Evolutionary conservation across 2,329 filamentous ascomycete species (phyloP).

Genomic region (Phaeosphaeria sp.): DNA sequence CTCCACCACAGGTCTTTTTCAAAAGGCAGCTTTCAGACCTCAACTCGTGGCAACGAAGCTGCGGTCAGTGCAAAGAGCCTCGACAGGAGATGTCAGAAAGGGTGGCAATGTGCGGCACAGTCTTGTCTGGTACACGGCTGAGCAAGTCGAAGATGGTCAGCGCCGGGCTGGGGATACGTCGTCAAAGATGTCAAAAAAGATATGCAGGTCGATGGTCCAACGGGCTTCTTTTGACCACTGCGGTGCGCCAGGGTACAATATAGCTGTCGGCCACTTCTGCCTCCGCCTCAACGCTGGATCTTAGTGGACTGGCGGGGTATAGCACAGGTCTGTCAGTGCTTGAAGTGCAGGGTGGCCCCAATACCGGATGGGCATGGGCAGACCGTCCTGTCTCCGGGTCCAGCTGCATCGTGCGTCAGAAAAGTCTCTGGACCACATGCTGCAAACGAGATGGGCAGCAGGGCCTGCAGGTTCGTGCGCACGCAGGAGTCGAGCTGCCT

Average conservation of each 20-base stretch:
- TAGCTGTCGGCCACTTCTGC: slow-evolving; percentile 41
- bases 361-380: slow-evolving; percentile 41
- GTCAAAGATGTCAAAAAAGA: slow-evolving; percentile 32
- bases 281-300: slow-evolving; percentile 35
- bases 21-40: slow-evolving; percentile 21
- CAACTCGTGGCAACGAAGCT: slow-evolving; percentile 16
- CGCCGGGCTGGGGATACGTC: slow-evolving; percentile 37
- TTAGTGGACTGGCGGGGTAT: slow-evolving; percentile 46
- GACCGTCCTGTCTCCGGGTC: slow-evolving; percentile 38
- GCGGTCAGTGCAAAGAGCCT: slow-evolving; percentile 1
- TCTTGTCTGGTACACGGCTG: slow-evolving; percentile 4
- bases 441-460: slow-evolving; percentile 44
- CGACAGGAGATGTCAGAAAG: slow-evolving; percentile 1
- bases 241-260: slow-evolving; percentile 47
- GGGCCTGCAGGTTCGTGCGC: slow-evolving; percentile 31
- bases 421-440: slow-evolving; percentile 40
- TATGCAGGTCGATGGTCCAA: slow-evolving; percentile 40
- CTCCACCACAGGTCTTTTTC: slow-evolving; percentile 39
- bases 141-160: slow-evolving; percentile 24
- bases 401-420: slow-evolving; percentile 46
- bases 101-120: slow-evolving; percentile 10
- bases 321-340: slow-evolving; percentile 39
- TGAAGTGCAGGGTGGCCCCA: slow-evolving; percentile 39
- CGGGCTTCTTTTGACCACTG: slow-evolving; percentile 37
- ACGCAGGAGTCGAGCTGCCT: slow-evolving; percentile 31